Percentiles rank a stretch among this genome's conserved stretches.
Evolutionary conservation across 2,329 filamentous ascomycete genomes (phyloP).

Genomic region (Aspergillus clavatus): DNA sequence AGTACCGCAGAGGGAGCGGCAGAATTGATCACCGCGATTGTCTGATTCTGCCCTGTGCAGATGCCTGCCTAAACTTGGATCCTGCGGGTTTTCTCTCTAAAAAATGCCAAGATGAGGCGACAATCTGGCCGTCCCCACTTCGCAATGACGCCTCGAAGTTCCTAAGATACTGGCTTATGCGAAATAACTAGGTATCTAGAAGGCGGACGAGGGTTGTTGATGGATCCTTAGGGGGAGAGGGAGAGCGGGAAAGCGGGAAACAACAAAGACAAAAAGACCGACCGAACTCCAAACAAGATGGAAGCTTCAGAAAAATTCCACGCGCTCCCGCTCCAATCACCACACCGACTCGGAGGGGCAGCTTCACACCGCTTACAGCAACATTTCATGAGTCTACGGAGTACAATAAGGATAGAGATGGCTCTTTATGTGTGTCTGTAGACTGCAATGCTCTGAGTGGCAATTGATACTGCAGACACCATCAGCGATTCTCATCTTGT

Average conservation of each 20-base stretch:
- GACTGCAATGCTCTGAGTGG: too few species aligned
- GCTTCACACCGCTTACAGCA: constrained; percentile 11
- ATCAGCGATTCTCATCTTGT: too few species aligned
- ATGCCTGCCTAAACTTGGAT: not conserved
- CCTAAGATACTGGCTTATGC: too few species aligned
- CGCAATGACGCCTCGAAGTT: not conserved
- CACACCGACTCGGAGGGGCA: constrained; percentile 17
- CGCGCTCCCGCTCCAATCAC: constrained; percentile 21
- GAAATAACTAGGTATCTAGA: not conserved
- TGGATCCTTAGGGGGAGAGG: constrained; percentile 5
- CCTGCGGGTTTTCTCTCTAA: not conserved
- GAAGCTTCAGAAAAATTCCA: constrained; percentile 18
- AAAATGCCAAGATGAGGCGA: not conserved
- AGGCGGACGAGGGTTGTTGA: not conserved
- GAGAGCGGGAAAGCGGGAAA: constrained; percentile 5
- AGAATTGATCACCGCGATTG: not conserved
- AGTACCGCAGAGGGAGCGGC: not conserved
- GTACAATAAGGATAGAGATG: too few species aligned
- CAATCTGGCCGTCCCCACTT: not conserved
- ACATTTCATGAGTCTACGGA: too few species aligned
- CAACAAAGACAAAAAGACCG: constrained; percentile 2
- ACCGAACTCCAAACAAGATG: too few species aligned
- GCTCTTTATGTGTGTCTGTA: too few species aligned
- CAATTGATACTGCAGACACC: too few species aligned
- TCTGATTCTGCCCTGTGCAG: not conserved